Evolutionary conservation across 345 rosid genomes (phyloP).

Genomic region (Carallia pectinifolia): DNA sequence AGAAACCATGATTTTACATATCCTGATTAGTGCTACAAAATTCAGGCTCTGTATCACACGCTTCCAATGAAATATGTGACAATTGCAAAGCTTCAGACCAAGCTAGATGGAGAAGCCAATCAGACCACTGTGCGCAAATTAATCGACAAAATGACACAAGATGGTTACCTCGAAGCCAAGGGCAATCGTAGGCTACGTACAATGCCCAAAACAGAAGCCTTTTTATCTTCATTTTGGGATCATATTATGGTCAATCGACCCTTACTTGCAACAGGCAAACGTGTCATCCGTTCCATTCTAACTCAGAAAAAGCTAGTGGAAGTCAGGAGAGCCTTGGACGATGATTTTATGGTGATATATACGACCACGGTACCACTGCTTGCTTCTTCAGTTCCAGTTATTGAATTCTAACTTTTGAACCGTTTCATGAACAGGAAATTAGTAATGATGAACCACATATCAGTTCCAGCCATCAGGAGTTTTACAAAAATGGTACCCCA

Average conservation of each 20-base stretch:
- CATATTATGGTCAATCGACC: conserved; percentile 8
- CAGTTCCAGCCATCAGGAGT: conserved; percentile 26
- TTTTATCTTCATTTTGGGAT: not conserved
- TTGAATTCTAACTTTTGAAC: not conserved
- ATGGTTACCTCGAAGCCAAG: conserved; percentile 78
- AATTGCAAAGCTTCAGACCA: conserved; percentile 61
- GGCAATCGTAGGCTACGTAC: conserved; percentile 79
- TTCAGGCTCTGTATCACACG: conserved; percentile 75
- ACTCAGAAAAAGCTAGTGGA: conserved; percentile 74
- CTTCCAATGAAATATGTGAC: conserved; percentile 83
- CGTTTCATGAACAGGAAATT: conserved; percentile 48
- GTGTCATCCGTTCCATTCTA: conserved; percentile 63
- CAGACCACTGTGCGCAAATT: conserved; percentile 63
- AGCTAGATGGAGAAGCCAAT: conserved; percentile 73
- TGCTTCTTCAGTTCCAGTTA: not conserved
- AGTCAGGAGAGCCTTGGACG: conserved; percentile 58
- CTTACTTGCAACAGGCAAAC: conserved; percentile 59
- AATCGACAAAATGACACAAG: conserved; percentile 65
- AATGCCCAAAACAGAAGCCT: conserved; percentile 16
- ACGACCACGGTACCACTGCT: not conserved
- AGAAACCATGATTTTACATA: not conserved
- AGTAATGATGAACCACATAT: conserved; percentile 36
- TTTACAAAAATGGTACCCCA: conserved; percentile 32
- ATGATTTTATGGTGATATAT: conserved; percentile 52
- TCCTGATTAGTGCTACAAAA: conserved; percentile 14